A percentile compares a stretch with the other conserved stretches of the same genome.
Conservation (phyloP, 352 stramenopile species). For the Plasmopara muralis region DNA sequence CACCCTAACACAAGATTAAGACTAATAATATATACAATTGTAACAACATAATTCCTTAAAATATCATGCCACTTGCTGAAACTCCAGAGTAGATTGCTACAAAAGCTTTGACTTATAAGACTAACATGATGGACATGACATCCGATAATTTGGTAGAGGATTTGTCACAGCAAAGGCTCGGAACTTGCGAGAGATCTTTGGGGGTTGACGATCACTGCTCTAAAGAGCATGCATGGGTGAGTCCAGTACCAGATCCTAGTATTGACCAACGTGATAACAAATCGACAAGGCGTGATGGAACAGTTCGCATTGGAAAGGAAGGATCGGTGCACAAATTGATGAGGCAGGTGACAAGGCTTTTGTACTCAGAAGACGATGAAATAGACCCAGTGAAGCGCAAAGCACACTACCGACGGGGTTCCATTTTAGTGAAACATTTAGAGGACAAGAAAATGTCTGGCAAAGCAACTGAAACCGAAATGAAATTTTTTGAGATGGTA, state of each 20-base stretch:
- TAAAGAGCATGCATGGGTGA: conserved; percentile 15
- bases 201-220: not conserved
- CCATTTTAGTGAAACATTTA: conserved; percentile 65
- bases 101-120: not conserved
- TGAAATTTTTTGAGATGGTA: conserved; percentile 78
- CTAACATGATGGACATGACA: conserved; percentile 44
- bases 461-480: conserved; percentile 57
- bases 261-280: conserved; percentile 1
- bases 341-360: conserved; percentile 37
- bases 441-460: conserved; percentile 56
- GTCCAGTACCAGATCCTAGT: conserved; percentile 1
- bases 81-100: too few relatives aligned
- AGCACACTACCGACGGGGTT: conserved; percentile 58
- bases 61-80: too few relatives aligned
- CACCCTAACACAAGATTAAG: too few relatives aligned
- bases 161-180: conserved; percentile 5
- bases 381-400: conserved; percentile 34
- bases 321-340: conserved; percentile 24
- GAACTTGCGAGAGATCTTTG: conserved; percentile 5
- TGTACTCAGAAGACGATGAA: conserved; percentile 28
- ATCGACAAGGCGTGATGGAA: conserved; percentile 1
- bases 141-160: conserved; percentile 29
- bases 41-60: too few relatives aligned
- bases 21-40: too few relatives aligned
- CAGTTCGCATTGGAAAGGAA: conserved; percentile 9